These are phyloP conservation scores for Saitozyma podzolica DNA, from an alignment of 768 basidiomycete genomes.

Conservation along the genomic window DNA sequence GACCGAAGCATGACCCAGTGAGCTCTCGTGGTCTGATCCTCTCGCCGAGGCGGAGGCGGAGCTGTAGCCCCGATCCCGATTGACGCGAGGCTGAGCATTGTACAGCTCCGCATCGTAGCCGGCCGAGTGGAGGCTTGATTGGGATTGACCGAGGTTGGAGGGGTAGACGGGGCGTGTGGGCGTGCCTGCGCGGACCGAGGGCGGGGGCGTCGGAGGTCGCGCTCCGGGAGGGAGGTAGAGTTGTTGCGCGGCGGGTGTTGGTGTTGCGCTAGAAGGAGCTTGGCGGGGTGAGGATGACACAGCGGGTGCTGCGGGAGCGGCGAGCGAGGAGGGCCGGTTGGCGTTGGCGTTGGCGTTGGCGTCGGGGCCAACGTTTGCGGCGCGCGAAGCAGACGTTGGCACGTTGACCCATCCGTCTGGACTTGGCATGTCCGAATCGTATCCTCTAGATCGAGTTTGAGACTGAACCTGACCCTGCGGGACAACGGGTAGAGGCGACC, in stretches of 20 bases:
- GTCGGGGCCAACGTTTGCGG: not conserved
- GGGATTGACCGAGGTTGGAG: slow-evolving; percentile 21
- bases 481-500: not conserved
- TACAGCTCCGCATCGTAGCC: slow-evolving; percentile 2
- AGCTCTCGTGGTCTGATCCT: slow-evolving; percentile 19
- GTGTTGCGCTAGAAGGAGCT: slow-evolving; percentile 1
- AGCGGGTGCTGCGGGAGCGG: not conserved
- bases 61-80: slow-evolving; percentile 26
- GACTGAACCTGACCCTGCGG: not conserved
- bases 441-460: not conserved
- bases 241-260: slow-evolving; percentile 1
- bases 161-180: slow-evolving; percentile 14
- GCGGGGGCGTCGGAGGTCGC: slow-evolving; percentile 39
- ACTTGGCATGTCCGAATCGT: too few species aligned
- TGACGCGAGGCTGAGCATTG: not conserved
- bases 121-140: slow-evolving; percentile 19
- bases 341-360: not conserved
- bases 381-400: not conserved
- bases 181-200: slow-evolving; percentile 17
- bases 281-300: not conserved
- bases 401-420: not conserved
- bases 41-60: slow-evolving; percentile 19
- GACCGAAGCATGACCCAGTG: slow-evolving; percentile 3
- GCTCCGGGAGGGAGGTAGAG: slow-evolving; percentile 45
- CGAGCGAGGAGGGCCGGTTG: not conserved